Base-by-base conservation (phyloP, 345 rosid species). In the Euclidium syriacum region DNA sequence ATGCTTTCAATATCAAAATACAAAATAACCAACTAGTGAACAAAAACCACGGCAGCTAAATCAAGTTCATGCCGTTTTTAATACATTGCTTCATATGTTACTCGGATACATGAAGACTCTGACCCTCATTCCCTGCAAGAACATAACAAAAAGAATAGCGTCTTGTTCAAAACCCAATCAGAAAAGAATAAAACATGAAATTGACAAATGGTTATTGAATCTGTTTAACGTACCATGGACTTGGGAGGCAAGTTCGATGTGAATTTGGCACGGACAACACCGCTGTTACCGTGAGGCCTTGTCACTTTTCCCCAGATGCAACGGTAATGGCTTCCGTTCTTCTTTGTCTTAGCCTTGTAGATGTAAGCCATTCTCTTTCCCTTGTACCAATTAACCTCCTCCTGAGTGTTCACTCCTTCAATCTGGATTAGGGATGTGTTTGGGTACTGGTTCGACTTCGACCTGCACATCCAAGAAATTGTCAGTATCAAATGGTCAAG, bases 401-500 rank as follows among this genome's bases (percentile, higher is more conserved):
- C 84, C 30, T 36, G 39, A 0, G 85, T 82, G 83, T 80, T 84
- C 52, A 84, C 86, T 33, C 90, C 90, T 74, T 84, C 90, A 11
- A 84, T 81, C 80, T 84, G 90, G 18, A 84, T 7, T 26, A 84
- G 70, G 1, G 86, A 81, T 8, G 90, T 84, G 76, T 70, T 84
- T 27, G 85, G 86, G 22, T 84, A 84, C 79, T 84, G 90, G 76
- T 84, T 84, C n/a, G 86, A 81, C 68, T 84, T 84, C 9, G 90
- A 84, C 74, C 88, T 83, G 9, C 41, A 64, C 36, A 58, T 51
- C 29, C n/a, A 29, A 12, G 7, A 8, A 41, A 12, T 48, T 53
- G 12, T 36, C 35, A 76, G 8, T 9, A 25, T 14, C 43, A 71
- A 63, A 32, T 4, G 3, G 18, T 10, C 11, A 22, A 6, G 10